These are phyloP conservation scores for Zoysia matrella DNA, from an alignment of 202 grass and related monocot species.

Conservation along the genomic window DNA sequence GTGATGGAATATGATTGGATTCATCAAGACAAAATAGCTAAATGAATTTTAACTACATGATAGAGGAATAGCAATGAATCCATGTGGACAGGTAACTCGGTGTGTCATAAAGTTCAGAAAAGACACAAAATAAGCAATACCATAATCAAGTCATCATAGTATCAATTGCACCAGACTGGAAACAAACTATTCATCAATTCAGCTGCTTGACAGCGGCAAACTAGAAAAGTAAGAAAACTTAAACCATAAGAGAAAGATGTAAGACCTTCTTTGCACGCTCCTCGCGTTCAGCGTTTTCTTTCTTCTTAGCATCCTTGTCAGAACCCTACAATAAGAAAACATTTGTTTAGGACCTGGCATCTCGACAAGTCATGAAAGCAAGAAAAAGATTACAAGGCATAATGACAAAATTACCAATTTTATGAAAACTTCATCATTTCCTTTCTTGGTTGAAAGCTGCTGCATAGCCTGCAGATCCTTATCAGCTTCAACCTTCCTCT, in stretches of 20 bases:
- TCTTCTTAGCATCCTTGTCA: constrained; percentile 91
- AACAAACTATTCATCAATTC: neutral
- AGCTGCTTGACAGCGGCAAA: neutral
- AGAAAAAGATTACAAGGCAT: constrained; percentile 10
- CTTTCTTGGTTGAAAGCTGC: constrained; percentile 75
- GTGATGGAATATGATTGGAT: neutral
- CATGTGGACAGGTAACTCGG: neutral
- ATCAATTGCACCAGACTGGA: constrained; percentile 4
- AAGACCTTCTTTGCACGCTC: constrained; percentile 78
- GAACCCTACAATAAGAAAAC: constrained; percentile 47
- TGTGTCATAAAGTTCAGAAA: neutral
- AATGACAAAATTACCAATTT: constrained; percentile 61
- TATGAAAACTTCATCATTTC: constrained; percentile 77
- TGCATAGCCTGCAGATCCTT: constrained; percentile 90
- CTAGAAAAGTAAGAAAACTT: neutral
- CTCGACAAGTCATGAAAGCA: neutral
- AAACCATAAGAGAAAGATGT: neutral
- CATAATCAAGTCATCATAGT: neutral
- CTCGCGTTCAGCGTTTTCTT: constrained; percentile 83
- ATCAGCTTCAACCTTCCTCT: constrained; percentile 94
- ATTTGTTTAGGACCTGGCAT: neutral
- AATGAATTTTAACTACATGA: neutral
- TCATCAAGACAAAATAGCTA: neutral
- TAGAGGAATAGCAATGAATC: neutral
- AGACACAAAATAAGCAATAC: neutral